Percentiles rank a stretch among this genome's conserved stretches.
Evolutionary conservation across 2,329 filamentous ascomycete genomes (phyloP).

Genomic region (Arthrinium phaeospermum): DNA sequence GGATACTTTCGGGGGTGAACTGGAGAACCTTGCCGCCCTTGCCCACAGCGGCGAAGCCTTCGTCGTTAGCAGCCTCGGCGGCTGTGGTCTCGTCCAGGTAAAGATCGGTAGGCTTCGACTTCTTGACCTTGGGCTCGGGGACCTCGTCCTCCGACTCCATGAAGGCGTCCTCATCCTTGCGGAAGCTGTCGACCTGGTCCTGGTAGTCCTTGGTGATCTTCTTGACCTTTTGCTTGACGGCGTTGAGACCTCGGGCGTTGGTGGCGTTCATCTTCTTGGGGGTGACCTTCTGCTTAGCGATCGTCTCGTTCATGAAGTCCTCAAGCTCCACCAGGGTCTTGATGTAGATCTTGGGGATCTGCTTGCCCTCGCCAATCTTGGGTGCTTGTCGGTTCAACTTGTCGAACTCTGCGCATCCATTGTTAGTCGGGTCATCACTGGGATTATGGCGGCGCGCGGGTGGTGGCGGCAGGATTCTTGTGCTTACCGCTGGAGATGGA

Average conservation of each 20-base stretch:
- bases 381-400: constrained; percentile 87
- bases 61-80: constrained; percentile 65
- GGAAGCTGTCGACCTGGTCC: constrained; percentile 84
- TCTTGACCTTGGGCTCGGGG: constrained; percentile 57
- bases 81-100: constrained; percentile 47
- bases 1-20: constrained; percentile 96
- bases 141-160: constrained; percentile 86
- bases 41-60: constrained; percentile 88
- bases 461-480: neutral
- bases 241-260: constrained; percentile 91
- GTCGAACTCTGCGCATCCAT: constrained; percentile 76
- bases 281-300: constrained; percentile 94
- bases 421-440: constrained; percentile 19
- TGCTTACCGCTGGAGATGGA: constrained; percentile 83
- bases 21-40: constrained; percentile 87
- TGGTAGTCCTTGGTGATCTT: constrained; percentile 98
- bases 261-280: constrained; percentile 99
- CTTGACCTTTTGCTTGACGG: constrained; percentile 97
- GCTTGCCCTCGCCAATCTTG: constrained; percentile 78
- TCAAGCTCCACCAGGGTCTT: constrained; percentile 93
- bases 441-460: constrained; percentile 1
- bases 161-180: constrained; percentile 82
- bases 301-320: constrained; percentile 90
- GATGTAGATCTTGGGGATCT: constrained; percentile 89
- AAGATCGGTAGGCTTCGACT: constrained; percentile 55